Conservation (phyloP, 805 yeast genomes). For the Lachancea sp. region DNA sequence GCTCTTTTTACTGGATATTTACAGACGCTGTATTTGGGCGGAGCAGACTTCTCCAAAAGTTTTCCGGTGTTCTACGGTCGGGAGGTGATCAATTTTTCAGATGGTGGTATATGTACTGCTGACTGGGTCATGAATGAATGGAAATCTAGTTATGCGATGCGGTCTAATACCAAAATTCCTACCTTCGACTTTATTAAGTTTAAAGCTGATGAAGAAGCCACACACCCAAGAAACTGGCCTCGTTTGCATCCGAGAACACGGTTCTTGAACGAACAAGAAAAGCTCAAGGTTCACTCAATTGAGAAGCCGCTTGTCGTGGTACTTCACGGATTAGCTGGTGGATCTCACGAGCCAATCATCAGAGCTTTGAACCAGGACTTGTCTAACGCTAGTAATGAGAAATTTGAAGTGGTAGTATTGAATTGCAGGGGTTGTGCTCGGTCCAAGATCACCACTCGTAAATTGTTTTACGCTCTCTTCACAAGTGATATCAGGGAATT, state of each 20-base stretch:
- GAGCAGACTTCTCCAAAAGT: conserved; percentile 43
- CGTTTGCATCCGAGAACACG: conserved; percentile 64
- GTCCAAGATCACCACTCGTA: conserved; percentile 63
- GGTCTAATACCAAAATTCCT: conserved; percentile 9
- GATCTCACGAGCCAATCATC: conserved; percentile 69
- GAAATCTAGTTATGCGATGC: conserved; percentile 17
- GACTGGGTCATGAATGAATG: conserved; percentile 51
- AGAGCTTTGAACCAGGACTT: conserved; percentile 47
- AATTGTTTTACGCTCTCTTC: conserved; percentile 59
- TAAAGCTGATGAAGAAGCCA: conserved; percentile 34
- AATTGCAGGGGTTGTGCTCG: conserved; percentile 75
- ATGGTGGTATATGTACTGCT: conserved; percentile 66
- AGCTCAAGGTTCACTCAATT: conserved; percentile 30
- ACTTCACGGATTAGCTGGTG: conserved; percentile 73
- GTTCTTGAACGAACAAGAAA: conserved; percentile 45
- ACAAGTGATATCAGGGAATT: conserved; percentile 63
- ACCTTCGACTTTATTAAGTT: conserved; percentile 27
- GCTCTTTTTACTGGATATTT: conserved; percentile 62
- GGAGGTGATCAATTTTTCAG: conserved; percentile 49
- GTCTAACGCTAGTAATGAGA: conserved; percentile 33
- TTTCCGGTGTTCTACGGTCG: conserved; percentile 71
- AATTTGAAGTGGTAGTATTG: conserved; percentile 55
- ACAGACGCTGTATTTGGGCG: conserved; percentile 68
- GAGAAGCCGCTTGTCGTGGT: conserved; percentile 53
- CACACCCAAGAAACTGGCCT: conserved; percentile 47